These are phyloP conservation scores for Pulveroboletus ravenelii DNA, from an alignment of 768 basidiomycete genomes.

Conservation along the genomic window DNA sequence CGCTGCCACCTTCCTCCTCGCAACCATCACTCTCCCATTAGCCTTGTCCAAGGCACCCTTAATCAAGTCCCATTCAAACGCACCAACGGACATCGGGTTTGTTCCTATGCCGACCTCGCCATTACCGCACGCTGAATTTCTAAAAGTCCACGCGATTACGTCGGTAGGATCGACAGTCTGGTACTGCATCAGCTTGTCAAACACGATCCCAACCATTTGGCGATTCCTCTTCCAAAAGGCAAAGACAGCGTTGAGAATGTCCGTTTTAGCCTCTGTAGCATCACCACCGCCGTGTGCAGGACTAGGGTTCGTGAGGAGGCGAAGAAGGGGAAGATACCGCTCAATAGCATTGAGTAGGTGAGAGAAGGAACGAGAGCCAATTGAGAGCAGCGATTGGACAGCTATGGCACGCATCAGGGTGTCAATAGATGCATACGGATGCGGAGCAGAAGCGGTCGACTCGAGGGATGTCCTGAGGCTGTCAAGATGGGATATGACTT, in stretches of 20 bases:
- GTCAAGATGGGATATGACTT: slow-evolving; percentile 73
- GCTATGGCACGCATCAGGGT: slow-evolving; percentile 69
- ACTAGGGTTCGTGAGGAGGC: slow-evolving; percentile 43
- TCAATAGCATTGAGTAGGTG: slow-evolving; percentile 98
- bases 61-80: slow-evolving; percentile 83
- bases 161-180: slow-evolving; percentile 94
- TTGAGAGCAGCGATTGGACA: slow-evolving; percentile 82
- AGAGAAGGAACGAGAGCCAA: slow-evolving; percentile 94
- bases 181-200: slow-evolving; percentile 98
- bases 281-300: slow-evolving; percentile 26
- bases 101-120: slow-evolving; percentile 36
- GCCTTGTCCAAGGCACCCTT: slow-evolving; percentile 84
- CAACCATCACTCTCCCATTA: slow-evolving; percentile 79
- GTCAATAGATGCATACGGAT: slow-evolving; percentile 55
- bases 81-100: slow-evolving; percentile 38
- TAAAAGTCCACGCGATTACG: slow-evolving; percentile 82
- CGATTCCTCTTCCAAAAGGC: slow-evolving; percentile 80
- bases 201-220: slow-evolving; percentile 88
- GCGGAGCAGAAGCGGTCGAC: slow-evolving; percentile 48
- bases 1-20: slow-evolving; percentile 65
- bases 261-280: slow-evolving; percentile 54
- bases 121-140: slow-evolving; percentile 38
- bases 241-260: slow-evolving; percentile 67
- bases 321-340: slow-evolving; percentile 78
- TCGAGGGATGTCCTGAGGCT: slow-evolving; percentile 62